phyloP scores from a whole-genome alignment of 306 rosid genomes.

The Quercus glauca region DNA sequence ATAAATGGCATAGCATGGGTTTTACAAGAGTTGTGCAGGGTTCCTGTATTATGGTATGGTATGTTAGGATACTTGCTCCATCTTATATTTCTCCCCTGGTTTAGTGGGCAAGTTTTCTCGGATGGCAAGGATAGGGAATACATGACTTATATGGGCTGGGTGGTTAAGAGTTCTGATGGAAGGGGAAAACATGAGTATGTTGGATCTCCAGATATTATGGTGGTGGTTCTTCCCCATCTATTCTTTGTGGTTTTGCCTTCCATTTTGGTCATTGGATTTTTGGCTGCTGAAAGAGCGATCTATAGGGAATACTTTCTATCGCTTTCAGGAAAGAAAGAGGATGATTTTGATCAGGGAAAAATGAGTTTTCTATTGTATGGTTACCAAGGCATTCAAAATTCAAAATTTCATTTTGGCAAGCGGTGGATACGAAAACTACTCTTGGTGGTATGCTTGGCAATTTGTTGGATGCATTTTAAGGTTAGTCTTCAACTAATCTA shows the following conservation, averaged over 20 bases:
- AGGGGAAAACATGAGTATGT: slow-evolving; percentile 49
- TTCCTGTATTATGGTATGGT: slow-evolving; percentile 63
- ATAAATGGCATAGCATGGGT: slow-evolving; percentile 53
- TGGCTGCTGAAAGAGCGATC: slow-evolving; percentile 64
- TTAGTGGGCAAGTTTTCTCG: slow-evolving; percentile 64
- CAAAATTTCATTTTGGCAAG: slow-evolving; percentile 31
- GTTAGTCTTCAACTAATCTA: slow-evolving; percentile 40
- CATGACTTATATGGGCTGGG: slow-evolving; percentile 97
- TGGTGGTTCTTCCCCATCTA: slow-evolving; percentile 85
- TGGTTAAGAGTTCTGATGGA: slow-evolving; percentile 42
- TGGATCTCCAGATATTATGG: slow-evolving; percentile 84
- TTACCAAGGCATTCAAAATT: slow-evolving; percentile 22
- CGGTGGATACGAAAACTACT: slow-evolving; percentile 63
- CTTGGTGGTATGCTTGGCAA: slow-evolving; percentile 53
- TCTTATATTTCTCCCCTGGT: slow-evolving; percentile 78
- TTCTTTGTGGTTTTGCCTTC: slow-evolving; percentile 73
- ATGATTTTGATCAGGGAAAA: slow-evolving; percentile 43
- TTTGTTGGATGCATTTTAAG: slow-evolving; percentile 80
- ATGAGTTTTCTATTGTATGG: slow-evolving; percentile 27
- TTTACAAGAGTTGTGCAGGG: slow-evolving; percentile 69
- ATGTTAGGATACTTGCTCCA: slow-evolving; percentile 68
- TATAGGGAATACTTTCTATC: slow-evolving; percentile 45
- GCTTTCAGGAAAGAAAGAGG: slow-evolving; percentile 70
- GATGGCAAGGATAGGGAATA: slow-evolving; percentile 54
- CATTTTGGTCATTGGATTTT: slow-evolving; percentile 44